Conservation (phyloP, 2,329 filamentous ascomycete genomes). For the Penicillium sp. region DNA sequence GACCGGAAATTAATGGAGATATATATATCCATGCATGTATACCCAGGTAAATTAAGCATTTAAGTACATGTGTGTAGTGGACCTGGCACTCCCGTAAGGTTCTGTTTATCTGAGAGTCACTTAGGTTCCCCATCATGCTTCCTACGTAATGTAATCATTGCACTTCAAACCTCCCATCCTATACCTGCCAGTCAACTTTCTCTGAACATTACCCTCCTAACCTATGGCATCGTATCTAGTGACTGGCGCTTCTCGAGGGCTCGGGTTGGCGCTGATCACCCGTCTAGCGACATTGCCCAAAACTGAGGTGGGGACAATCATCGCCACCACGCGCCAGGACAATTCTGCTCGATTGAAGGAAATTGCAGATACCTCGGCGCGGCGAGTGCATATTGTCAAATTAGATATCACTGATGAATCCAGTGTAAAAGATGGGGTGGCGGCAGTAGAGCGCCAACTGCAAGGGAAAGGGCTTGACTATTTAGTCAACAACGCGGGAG, state of each 20-base stretch:
- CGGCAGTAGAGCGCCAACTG: conserved; percentile 34
- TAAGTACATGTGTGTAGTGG: too few species aligned
- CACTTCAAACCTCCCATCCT: neutral
- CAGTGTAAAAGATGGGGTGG: conserved; percentile 38
- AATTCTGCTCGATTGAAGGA: conserved; percentile 35
- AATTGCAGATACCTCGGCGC: conserved; percentile 35
- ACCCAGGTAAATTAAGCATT: neutral
- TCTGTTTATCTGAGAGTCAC: too few species aligned
- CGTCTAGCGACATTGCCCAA: conserved; percentile 34
- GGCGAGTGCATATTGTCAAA: conserved; percentile 38
- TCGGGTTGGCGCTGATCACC: conserved; percentile 37
- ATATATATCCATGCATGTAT: neutral
- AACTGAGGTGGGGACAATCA: conserved; percentile 40
- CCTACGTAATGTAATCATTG: neutral
- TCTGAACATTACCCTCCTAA: neutral
- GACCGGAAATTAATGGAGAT: neutral
- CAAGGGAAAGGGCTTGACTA: conserved; percentile 47
- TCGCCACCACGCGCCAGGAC: conserved; percentile 44
- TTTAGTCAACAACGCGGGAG: conserved; percentile 49
- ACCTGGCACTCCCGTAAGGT: too few species aligned
- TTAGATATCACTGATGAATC: conserved; percentile 40
- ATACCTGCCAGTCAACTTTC: too few species aligned
- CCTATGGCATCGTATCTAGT: conserved; percentile 41
- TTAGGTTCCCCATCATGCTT: neutral
- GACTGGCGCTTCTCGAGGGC: conserved; percentile 39